phyloP scores from a whole-genome alignment of 2,329 filamentous ascomycete species.

The Arthrobotrys megalospora region DNA sequence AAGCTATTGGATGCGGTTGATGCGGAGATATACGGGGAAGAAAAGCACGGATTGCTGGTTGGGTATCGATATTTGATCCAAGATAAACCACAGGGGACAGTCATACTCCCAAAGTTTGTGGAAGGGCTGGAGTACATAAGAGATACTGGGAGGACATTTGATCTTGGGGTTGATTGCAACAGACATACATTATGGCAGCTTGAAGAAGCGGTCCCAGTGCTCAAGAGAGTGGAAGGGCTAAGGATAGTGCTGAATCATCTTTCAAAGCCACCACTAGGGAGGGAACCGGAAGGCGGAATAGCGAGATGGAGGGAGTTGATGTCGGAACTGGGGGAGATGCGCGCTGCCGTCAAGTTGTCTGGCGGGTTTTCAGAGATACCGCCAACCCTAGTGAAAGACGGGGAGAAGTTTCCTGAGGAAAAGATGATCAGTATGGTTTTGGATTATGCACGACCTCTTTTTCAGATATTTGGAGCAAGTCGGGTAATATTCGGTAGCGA shows the following conservation, averaged over 20 bases:
- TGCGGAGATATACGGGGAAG: conserved; percentile 74
- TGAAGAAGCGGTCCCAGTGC: conserved; percentile 79
- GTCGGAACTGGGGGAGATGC: conserved; percentile 5
- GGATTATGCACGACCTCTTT: conserved; percentile 71
- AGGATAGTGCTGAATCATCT: conserved; percentile 80
- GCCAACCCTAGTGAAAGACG: conserved; percentile 65
- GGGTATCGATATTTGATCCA: conserved; percentile 89
- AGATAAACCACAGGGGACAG: conserved; percentile 78
- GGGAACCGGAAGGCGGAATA: conserved; percentile 61
- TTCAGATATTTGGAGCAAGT: conserved; percentile 79
- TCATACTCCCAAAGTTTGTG: conserved; percentile 77
- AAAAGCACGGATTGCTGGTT: conserved; percentile 72
- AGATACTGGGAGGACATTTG: conserved; percentile 78
- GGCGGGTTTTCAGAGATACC: conserved; percentile 86
- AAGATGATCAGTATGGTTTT: conserved; percentile 34
- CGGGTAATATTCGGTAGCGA: conserved; percentile 92
- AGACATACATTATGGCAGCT: conserved; percentile 81
- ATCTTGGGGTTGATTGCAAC: conserved; percentile 86
- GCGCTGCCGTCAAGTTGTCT: conserved; percentile 87
- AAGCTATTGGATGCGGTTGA: conserved; percentile 74
- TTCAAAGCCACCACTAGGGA: conserved; percentile 59
- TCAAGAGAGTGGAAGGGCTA: conserved; percentile 74
- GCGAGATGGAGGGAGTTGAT: conserved; percentile 61
- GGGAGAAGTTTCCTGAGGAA: conserved; percentile 9
- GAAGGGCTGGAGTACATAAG: conserved; percentile 78